These are phyloP conservation scores for Ogataea nitratoaversa DNA, from an alignment of 805 yeast species.

Conservation along the genomic window DNA sequence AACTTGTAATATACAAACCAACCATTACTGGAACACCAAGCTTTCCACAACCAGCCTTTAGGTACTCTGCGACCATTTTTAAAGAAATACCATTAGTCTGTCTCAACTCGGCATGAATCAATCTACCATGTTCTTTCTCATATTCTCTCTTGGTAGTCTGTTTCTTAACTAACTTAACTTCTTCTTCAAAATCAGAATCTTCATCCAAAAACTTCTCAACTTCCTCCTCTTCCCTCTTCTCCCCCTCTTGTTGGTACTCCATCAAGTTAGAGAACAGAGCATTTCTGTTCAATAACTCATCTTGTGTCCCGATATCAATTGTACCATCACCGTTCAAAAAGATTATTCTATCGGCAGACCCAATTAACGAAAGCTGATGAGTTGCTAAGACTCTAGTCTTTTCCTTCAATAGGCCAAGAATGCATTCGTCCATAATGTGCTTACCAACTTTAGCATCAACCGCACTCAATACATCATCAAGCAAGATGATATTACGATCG, in stretches of 20 bases:
- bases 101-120: conserved; percentile 48
- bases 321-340: conserved; percentile 64
- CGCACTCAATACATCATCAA: conserved; percentile 67
- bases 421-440: conserved; percentile 54
- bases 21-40: conserved; percentile 22
- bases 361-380: conserved; percentile 72
- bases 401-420: conserved; percentile 49
- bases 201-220: conserved; percentile 16
- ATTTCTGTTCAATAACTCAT: conserved; percentile 43
- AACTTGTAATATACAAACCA: conserved; percentile 5
- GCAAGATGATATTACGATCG: conserved; percentile 50
- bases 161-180: conserved; percentile 11
- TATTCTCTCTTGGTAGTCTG: conserved; percentile 15
- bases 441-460: conserved; percentile 70
- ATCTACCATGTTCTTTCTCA: conserved; percentile 30
- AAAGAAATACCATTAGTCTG: conserved; percentile 52
- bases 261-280: conserved; percentile 35
- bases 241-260: conserved; percentile 34
- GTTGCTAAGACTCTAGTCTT: conserved; percentile 78
- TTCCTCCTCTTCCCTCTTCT: conserved; percentile 26
- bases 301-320: conserved; percentile 56
- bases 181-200: conserved; percentile 10
- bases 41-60: conserved; percentile 47
- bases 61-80: conserved; percentile 46
- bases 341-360: conserved; percentile 64